Evolutionary conservation across 305 asterid genomes (phyloP).

Genomic region (Andrographis paniculata): DNA sequence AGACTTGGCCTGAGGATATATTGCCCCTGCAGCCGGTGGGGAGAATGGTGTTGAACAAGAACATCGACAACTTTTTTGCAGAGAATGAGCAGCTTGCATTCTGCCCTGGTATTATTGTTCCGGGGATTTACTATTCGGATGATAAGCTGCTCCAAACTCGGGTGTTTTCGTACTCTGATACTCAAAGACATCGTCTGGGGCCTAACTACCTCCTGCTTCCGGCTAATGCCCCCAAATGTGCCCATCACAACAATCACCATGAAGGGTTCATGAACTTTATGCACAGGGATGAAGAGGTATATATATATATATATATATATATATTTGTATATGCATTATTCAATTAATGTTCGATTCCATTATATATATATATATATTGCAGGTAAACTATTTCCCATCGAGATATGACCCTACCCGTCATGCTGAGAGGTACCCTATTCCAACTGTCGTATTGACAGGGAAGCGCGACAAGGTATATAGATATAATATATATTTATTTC

Average conservation of each 20-base stretch:
- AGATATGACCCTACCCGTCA: slow-evolving; percentile 56
- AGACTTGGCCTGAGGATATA: slow-evolving; percentile 65
- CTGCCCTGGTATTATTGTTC: slow-evolving; percentile 59
- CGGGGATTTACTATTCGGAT: slow-evolving; percentile 59
- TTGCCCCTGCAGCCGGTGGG: slow-evolving; percentile 73
- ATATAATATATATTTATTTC: background rate
- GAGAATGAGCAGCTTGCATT: slow-evolving; percentile 74
- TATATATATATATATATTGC: slow-evolving; percentile 10
- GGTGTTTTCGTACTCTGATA: slow-evolving; percentile 52
- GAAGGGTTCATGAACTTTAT: slow-evolving; percentile 70
- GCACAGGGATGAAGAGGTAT: slow-evolving; percentile 81
- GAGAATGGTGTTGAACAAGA: slow-evolving; percentile 65
- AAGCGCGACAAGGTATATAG: slow-evolving; percentile 29
- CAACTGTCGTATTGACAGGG: slow-evolving; percentile 36
- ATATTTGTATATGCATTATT: too few species aligned
- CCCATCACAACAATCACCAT: slow-evolving; percentile 71
- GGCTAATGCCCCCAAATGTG: slow-evolving; percentile 60
- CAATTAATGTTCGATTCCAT: too few species aligned
- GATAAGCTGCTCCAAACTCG: slow-evolving; percentile 64
- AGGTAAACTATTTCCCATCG: slow-evolving; percentile 71
- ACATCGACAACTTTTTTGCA: slow-evolving; percentile 64
- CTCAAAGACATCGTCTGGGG: slow-evolving; percentile 71
- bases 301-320: too few species aligned
- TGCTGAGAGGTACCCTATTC: slow-evolving; percentile 51
- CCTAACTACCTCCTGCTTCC: slow-evolving; percentile 75